A percentile compares a stretch with the other conserved stretches of the same genome.
Evolutionary conservation across 176 grass and related monocot species (phyloP).

Genomic region (Zizania latifolia): DNA sequence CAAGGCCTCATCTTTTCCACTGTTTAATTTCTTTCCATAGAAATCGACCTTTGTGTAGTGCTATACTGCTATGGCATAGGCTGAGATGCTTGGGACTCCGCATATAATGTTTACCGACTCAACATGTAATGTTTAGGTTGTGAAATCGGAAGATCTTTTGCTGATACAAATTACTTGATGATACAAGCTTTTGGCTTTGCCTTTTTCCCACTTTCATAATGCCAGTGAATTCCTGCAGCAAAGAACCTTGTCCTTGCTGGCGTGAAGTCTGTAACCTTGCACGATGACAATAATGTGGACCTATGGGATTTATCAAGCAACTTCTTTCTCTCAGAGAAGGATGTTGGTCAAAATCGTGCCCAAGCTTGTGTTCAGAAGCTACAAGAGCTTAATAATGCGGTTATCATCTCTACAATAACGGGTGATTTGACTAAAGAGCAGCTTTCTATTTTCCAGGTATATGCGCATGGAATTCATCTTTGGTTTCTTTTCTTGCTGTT

Average conservation of each 20-base stretch:
- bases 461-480: neutral
- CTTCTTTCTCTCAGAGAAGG: slow-evolving; percentile 78
- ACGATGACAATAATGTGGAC: slow-evolving; percentile 65
- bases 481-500: neutral
- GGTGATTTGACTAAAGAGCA: slow-evolving; percentile 57
- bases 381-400: slow-evolving; percentile 83
- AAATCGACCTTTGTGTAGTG: no score
- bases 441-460: slow-evolving; percentile 73
- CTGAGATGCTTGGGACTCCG: neutral
- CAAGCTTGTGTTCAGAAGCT: slow-evolving; percentile 43
- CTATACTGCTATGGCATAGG: no score
- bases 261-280: slow-evolving; percentile 73
- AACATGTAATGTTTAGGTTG: neutral
- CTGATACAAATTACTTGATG: neutral
- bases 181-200: neutral
- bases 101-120: neutral
- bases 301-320: slow-evolving; percentile 77
- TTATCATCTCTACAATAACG: slow-evolving; percentile 50
- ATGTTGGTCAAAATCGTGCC: slow-evolving; percentile 44
- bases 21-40: no score
- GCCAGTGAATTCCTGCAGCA: slow-evolving; percentile 29
- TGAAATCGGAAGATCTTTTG: neutral
- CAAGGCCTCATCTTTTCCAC: no score
- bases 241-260: slow-evolving; percentile 85
- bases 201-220: neutral